Percentiles rank a stretch among this genome's conserved stretches.
These are phyloP conservation scores for Acanthamoeba sp. DNA, from an alignment of 208 protist genomes.

Conservation along the genomic window DNA sequence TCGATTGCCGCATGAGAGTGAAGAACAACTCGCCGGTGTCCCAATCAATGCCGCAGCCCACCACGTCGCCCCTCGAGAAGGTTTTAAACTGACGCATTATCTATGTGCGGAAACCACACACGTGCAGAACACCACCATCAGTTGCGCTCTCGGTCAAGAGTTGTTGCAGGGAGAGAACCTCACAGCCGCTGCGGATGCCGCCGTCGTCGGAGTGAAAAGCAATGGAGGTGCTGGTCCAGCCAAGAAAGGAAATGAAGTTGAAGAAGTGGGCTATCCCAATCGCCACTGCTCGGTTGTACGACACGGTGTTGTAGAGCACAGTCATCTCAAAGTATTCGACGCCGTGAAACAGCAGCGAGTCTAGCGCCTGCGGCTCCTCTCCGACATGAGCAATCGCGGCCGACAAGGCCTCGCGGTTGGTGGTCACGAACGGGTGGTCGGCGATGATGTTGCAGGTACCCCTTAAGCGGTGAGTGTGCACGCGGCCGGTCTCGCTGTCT, in stretches of 20 bases:
- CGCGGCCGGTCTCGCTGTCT: neutral
- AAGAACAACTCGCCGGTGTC: neutral
- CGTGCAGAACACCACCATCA: too few relatives aligned
- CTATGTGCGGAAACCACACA: too few relatives aligned
- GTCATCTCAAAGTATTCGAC: conserved; percentile 49
- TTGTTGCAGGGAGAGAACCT: too few relatives aligned
- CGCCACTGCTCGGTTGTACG: neutral
- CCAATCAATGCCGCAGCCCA: conserved; percentile 5
- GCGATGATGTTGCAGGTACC: neutral
- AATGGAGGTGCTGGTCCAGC: neutral
- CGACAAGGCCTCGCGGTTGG: neutral
- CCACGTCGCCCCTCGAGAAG: neutral
- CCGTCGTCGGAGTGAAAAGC: conserved; percentile 34
- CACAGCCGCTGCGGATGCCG: neutral
- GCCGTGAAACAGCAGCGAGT: neutral
- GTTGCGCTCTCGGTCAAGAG: too few relatives aligned
- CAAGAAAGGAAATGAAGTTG: neutral
- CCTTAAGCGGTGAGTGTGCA: neutral
- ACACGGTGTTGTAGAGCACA: neutral
- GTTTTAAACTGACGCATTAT: neutral
- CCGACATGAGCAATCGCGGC: neutral
- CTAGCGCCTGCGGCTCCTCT: neutral
- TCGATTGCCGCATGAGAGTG: too few relatives aligned
- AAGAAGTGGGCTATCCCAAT: neutral
- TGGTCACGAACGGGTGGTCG: neutral